These are phyloP conservation scores for Aspergillus pseudotamarii DNA, from an alignment of 2,329 filamentous ascomycete species.

Conservation along the genomic window DNA sequence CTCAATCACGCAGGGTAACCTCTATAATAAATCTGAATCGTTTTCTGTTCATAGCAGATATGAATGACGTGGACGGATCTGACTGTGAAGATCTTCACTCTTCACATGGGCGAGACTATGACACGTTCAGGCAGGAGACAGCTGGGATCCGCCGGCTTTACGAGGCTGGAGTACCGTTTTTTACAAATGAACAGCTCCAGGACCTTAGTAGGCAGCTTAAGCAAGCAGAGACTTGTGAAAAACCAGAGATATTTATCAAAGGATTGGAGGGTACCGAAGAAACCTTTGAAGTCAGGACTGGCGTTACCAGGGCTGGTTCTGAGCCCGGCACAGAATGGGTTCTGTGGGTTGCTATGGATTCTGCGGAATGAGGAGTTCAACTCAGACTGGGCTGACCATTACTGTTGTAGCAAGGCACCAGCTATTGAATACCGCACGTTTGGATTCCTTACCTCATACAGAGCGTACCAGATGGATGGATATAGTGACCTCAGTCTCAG, in stretches of 20 bases:
- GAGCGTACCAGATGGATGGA: neutral
- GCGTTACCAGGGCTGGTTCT: neutral
- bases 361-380: neutral
- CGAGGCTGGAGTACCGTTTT: neutral
- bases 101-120: neutral
- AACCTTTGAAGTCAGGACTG: no score
- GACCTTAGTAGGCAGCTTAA: neutral
- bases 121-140: neutral
- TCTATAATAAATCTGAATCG: neutral
- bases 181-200: neutral
- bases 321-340: neutral
- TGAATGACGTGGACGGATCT: neutral
- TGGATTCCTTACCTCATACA: neutral
- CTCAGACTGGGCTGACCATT: neutral
- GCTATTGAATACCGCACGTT: neutral
- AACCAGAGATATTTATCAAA: no score
- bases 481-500: neutral
- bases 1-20: neutral
- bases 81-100: neutral
- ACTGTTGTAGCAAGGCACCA: neutral
- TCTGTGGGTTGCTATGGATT: neutral
- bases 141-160: neutral
- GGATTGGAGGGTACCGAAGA: neutral
- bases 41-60: neutral
- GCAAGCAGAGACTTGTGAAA: neutral